These are phyloP conservation scores for Platanthera zijinensis DNA, from an alignment of 106 monocot genomes.

Conservation along the genomic window DNA sequence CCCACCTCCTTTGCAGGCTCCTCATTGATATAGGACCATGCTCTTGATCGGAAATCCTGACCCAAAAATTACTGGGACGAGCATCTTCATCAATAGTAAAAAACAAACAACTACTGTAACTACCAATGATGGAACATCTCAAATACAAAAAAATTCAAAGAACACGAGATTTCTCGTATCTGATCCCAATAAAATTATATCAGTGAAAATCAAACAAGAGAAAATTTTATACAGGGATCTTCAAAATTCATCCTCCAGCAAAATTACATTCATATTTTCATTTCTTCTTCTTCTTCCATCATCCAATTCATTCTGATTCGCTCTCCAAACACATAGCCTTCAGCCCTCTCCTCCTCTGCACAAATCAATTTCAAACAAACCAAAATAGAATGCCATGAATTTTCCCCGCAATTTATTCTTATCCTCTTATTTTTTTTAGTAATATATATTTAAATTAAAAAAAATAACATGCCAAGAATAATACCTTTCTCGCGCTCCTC, in stretches of 20 bases:
- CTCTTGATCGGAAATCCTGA: no score
- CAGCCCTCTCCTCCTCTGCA: constrained; percentile 11
- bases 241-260: background rate
- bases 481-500: constrained; percentile 88
- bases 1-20: no score
- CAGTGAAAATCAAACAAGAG: background rate
- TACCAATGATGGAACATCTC: no score
- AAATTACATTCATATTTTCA: constrained; percentile 2
- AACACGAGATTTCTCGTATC: background rate
- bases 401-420: background rate
- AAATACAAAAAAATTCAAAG: background rate
- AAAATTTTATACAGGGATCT: background rate
- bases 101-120: no score
- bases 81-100: no score
- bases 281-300: background rate
- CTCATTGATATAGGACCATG: no score
- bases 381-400: background rate
- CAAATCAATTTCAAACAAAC: background rate
- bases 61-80: no score
- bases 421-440: background rate
- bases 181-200: background rate
- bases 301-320: constrained; percentile 8
- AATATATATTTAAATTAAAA: background rate
- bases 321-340: constrained; percentile 12
- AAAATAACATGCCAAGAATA: background rate